Conservation (phyloP, 1,284 basidiomycete genomes). For the Paramarasmius palmivorus region DNA sequence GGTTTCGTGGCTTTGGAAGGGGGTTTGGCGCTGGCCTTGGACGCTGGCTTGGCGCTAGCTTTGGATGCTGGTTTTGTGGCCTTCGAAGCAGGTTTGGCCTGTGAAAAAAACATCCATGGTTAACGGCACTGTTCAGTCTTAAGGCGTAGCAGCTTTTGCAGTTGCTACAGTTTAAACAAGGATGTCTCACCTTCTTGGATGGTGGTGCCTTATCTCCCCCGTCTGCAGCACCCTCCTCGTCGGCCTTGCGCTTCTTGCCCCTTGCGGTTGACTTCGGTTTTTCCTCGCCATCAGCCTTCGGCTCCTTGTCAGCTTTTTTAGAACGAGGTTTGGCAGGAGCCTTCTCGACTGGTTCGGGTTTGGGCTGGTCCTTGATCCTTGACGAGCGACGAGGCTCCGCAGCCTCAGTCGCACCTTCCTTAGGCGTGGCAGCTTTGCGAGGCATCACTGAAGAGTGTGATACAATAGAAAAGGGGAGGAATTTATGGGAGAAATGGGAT, state of each 20-base stretch:
- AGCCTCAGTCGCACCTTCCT: slow-evolving; percentile 31
- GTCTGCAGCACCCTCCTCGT: slow-evolving; percentile 39
- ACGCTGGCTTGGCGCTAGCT: slow-evolving; percentile 23
- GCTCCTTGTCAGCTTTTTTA: slow-evolving; percentile 46
- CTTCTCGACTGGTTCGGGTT: slow-evolving; percentile 49
- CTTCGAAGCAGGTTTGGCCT: slow-evolving; percentile 24
- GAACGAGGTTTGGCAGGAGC: slow-evolving; percentile 58
- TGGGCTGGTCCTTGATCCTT: slow-evolving; percentile 72
- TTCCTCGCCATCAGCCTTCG: slow-evolving; percentile 32
- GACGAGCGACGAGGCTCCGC: slow-evolving; percentile 69
- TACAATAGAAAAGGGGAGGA: not conserved
- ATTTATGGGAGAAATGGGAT: not conserved
- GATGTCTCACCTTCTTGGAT: slow-evolving; percentile 50
- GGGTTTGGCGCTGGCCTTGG: slow-evolving; percentile 24
- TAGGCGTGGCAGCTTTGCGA: slow-evolving; percentile 58
- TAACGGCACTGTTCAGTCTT: not conserved
- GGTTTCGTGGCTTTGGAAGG: slow-evolving; percentile 23
- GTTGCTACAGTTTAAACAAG: slow-evolving; percentile 8
- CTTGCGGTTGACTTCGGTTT: slow-evolving; percentile 56
- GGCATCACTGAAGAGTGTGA: slow-evolving; percentile 46
- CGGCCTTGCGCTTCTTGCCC: slow-evolving; percentile 59
- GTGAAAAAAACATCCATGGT: not conserved
- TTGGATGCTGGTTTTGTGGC: slow-evolving; percentile 26
- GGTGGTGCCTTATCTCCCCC: slow-evolving; percentile 35
- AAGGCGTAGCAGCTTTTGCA: slow-evolving; percentile 1